Base-by-base conservation (phyloP, 2,329 filamentous ascomycete genomes). In the Sclerotinia glacialis region DNA sequence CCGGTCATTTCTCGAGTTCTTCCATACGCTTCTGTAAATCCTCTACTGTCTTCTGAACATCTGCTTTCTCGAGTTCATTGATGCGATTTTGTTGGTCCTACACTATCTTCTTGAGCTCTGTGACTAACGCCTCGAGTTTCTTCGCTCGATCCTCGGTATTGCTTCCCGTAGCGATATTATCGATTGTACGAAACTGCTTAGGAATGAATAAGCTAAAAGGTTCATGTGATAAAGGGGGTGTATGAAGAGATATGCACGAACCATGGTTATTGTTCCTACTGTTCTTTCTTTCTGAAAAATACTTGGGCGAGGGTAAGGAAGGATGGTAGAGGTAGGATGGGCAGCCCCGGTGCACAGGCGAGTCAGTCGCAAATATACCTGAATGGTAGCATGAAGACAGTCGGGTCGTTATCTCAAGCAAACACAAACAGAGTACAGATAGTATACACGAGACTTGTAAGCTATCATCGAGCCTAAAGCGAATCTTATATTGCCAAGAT, bases 51-150 rank as follows among this genome's bases (percentile, higher is more conserved):
- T 28, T 52, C 23, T 52, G 16, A 28, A 18, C 12, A 23, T 44
- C 23, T 26, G 37, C n/a, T 44, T 58, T 44, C 37, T 58, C 37
- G 9, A 58, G 37, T 42, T 58, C 55, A 44, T 42, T 37, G 18
- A 58, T 18, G 40, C 55, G 55, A 7, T 58, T 44, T 16, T 58
- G 31, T 40, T n/a, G 55, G n/a, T 44, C 55, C 12, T 21, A 21
- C 44, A 58, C 55, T 34, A n/a, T 58, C 23, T 58, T 58, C n/a
- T 28, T 37, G 18, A 58, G 55, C 34, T 58, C 55, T 28, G 37
- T 28, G 18, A 58, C 55, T 16, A 44, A 21, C 28, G 37, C n/a
- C 16, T 58, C 55, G 14, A 58, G 55, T 21, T 58, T 58, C 55
- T 58, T 23, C 0, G 44, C 34, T 58, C 55, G 37, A 5, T 58